These are phyloP conservation scores for Durusdinium trenchii DNA, from an alignment of 73 alveolate genomes.

Conservation along the genomic window DNA sequence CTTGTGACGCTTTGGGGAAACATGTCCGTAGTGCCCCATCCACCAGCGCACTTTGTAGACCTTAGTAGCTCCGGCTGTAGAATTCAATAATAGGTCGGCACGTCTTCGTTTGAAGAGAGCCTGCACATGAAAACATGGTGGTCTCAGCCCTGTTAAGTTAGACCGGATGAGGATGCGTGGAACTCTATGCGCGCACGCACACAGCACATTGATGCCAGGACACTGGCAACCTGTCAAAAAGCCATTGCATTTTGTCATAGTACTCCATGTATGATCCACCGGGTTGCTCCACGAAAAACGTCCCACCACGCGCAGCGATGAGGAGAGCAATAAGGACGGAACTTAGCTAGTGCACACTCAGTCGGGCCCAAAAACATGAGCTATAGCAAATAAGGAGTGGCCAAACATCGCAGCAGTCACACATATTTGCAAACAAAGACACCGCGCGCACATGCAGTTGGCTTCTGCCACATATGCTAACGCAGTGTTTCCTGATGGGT, in stretches of 20 bases:
- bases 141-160: neutral
- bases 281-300: neutral
- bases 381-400: neutral
- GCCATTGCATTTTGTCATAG: constrained; percentile 3
- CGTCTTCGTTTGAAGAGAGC: neutral
- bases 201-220: neutral
- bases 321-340: neutral
- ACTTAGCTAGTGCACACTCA: neutral
- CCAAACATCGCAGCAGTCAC: neutral
- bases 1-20: neutral
- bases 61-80: neutral
- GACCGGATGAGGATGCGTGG: neutral
- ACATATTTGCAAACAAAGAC: neutral
- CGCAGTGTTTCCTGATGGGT: neutral
- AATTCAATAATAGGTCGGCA: neutral
- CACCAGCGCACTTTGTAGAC: neutral
- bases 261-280: constrained; percentile 30
- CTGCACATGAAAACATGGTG: neutral
- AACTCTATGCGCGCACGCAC: too few relatives aligned
- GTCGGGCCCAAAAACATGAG: neutral
- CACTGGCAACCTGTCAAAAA: neutral
- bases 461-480: neutral
- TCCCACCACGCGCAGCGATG: neutral
- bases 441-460: constrained; percentile 25
- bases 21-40: neutral